phyloP scores from a whole-genome alignment of 2,329 filamentous ascomycete genomes.

The Claviceps sp. region DNA sequence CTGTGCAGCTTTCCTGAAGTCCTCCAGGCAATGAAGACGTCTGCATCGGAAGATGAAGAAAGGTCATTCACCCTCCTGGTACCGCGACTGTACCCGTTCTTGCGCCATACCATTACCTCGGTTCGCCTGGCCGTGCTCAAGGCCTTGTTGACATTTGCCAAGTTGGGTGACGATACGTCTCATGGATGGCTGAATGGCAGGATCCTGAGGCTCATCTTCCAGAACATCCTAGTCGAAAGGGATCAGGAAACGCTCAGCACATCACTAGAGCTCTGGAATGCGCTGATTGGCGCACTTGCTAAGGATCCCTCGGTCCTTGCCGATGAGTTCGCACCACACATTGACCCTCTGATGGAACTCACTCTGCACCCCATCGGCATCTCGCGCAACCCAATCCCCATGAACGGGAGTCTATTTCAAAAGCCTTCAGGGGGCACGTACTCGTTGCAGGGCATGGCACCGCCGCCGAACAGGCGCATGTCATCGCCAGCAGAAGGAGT shows the following conservation, averaged over 20 bases:
- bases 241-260: slow-evolving; percentile 71
- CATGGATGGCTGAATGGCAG: slow-evolving; percentile 88
- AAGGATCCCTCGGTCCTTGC: slow-evolving; percentile 52
- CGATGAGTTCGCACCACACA: slow-evolving; percentile 58
- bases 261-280: slow-evolving; percentile 78
- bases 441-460: slow-evolving; percentile 34
- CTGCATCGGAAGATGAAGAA: slow-evolving; percentile 68
- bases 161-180: slow-evolving; percentile 65
- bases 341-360: slow-evolving; percentile 71
- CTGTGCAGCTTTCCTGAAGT: slow-evolving; percentile 91
- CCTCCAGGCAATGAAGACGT: slow-evolving; percentile 82
- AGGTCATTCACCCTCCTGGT: slow-evolving; percentile 88
- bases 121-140: slow-evolving; percentile 88
- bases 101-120: slow-evolving; percentile 92
- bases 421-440: slow-evolving; percentile 86
- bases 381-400: slow-evolving; percentile 76
- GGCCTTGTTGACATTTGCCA: slow-evolving; percentile 83
- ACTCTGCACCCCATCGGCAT: slow-evolving; percentile 87
- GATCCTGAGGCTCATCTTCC: slow-evolving; percentile 78
- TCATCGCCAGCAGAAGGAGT: slow-evolving; percentile 36
- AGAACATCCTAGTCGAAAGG: slow-evolving; percentile 88
- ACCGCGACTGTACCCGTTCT: slow-evolving; percentile 85
- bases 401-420: slow-evolving; percentile 81
- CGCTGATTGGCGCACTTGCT: slow-evolving; percentile 57
- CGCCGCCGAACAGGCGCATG: slow-evolving; percentile 30